Base-by-base conservation (phyloP, 1,284 basidiomycete genomes). In the Ganoderma lucidum region DNA sequence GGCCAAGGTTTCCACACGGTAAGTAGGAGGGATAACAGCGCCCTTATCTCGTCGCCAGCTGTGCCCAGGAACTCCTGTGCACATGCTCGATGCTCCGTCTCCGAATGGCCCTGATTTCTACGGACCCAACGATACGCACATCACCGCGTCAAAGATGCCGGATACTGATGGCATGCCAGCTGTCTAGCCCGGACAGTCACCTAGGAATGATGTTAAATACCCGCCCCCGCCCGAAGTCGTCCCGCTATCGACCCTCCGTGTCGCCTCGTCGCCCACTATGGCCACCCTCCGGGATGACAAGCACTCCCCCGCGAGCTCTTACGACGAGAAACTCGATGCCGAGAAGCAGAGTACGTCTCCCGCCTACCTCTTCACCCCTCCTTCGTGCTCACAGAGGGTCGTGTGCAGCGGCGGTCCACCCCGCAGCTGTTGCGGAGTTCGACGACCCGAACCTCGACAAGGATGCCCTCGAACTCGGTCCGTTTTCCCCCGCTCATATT, bases 401-500 rank as follows among this genome's bases (percentile, higher is more conserved):
- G 44, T 48, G 23, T 30, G 19, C 58, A 70, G 69, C 59, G 44
- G 42, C 60, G 10, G 62, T 66, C 66, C 35, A 65, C 23, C 56
- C 68, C 53, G 65, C 19, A 1, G n/a, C 67, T 9, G 28, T 78
- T 56, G 76, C 83, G 55, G 83, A 86, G 58, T 90, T 89, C 75
- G 88, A 90, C 70, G 90, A 92, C 73, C 90, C 90, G 19, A 92
- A 92, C 75, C 81, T 90, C 64, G 85, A 91, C 80, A 82, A 81
- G 67, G 82, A 85, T 5, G 81, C 75, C n/a, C 66, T 72, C 48
- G 67, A 66, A 37, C 71, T 79, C 48, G 78, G 77, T 79, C 37
- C 63, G 76, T 71, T 32, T 23, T n/a, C 17, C 6, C 37, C 19
- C 17, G 15, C 39, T 8, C 32, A 41, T 28, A 17, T 23, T 17